Conservation (phyloP, 305 asterid species). For the Solanum hybrid region DNA sequence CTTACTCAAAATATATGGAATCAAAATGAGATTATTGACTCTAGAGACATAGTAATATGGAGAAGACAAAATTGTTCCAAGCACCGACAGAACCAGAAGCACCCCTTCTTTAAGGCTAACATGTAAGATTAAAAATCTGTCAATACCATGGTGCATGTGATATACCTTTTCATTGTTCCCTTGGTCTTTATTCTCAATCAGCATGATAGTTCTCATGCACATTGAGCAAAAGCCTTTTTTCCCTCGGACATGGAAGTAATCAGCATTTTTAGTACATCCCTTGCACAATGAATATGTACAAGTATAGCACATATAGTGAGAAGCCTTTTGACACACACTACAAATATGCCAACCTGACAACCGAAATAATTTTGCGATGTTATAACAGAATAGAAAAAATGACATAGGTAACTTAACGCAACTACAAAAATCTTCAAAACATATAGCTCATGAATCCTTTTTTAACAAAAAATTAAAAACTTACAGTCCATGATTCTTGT, state of each 20-base stretch:
- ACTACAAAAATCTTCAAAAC: neutral
- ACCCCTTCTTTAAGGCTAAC: neutral
- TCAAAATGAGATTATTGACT: neutral
- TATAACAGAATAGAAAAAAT: neutral
- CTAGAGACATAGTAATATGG: neutral
- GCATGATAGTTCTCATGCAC: constrained; percentile 70
- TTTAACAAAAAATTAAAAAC: neutral
- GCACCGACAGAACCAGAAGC: neutral
- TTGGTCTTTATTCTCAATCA: constrained; percentile 61
- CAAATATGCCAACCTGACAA: constrained; percentile 88
- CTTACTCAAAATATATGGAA: neutral
- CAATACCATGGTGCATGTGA: neutral
- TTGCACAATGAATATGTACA: constrained; percentile 83
- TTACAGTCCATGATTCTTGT: neutral
- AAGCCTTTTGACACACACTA: constrained; percentile 54
- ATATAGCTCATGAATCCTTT: neutral
- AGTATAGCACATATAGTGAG: constrained; percentile 67
- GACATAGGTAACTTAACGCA: neutral
- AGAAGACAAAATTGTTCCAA: neutral
- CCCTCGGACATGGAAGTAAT: constrained; percentile 48
- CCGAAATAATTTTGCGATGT: neutral
- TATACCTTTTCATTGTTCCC: constrained; percentile 48
- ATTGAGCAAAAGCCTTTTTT: constrained; percentile 71
- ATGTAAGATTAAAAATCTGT: neutral
- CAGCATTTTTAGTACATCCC: constrained; percentile 49